phyloP scores from a whole-genome alignment of 352 stramenopile species.

The Globisporangium spinosum region DNA sequence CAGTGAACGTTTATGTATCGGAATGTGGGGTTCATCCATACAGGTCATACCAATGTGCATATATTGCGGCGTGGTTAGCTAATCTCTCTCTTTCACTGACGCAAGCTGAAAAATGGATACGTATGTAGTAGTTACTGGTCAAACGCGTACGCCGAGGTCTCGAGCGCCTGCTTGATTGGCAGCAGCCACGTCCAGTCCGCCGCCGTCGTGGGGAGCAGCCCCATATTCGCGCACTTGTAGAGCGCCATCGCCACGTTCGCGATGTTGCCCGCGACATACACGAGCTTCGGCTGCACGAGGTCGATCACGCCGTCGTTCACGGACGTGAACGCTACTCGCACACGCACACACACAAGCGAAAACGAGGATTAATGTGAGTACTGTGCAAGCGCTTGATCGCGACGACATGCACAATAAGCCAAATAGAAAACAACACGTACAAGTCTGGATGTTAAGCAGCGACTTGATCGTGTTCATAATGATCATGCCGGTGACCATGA shows the following conservation, averaged over 20 bases:
- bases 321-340: slow-evolving; percentile 57
- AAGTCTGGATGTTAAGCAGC: slow-evolving; percentile 76
- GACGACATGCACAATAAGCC: not conserved
- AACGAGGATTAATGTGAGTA: not conserved
- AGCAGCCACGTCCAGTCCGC: slow-evolving; percentile 92
- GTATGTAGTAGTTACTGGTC: slow-evolving; percentile 14
- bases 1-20: not conserved
- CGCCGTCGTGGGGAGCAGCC: slow-evolving; percentile 88
- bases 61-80: not conserved
- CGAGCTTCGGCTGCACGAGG: slow-evolving; percentile 85
- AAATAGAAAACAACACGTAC: slow-evolving; percentile 22
- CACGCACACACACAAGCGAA: slow-evolving; percentile 1
- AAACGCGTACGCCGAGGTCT: slow-evolving; percentile 72
- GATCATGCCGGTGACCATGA: slow-evolving; percentile 93
- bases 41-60: not conserved
- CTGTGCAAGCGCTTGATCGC: not conserved
- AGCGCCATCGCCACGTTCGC: slow-evolving; percentile 84
- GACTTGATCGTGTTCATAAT: slow-evolving; percentile 91
- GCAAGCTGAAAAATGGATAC: not conserved
- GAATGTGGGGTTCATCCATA: not conserved
- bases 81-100: not conserved
- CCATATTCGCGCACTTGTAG: slow-evolving; percentile 93
- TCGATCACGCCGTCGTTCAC: slow-evolving; percentile 77
- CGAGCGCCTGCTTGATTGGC: slow-evolving; percentile 74
- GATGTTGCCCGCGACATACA: slow-evolving; percentile 87